Base-by-base conservation (phyloP, 2,329 filamentous ascomycete species). In the Fusarium marasasianum region DNA sequence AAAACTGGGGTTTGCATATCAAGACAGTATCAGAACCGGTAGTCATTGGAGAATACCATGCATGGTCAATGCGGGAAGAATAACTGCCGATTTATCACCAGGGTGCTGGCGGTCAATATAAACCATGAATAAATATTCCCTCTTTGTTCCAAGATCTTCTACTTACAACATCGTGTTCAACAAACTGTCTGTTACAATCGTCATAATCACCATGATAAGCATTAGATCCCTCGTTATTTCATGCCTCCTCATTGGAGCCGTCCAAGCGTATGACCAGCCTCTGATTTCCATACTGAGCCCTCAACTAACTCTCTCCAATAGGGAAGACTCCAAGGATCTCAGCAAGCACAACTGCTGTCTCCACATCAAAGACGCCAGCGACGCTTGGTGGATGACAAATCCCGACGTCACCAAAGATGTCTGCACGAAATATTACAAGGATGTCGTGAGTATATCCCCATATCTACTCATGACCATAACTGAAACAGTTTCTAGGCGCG, bases 231-330 rank as follows among this genome's bases (percentile, higher is more conserved):
- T 53, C 3, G 2, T 37, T 15, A 6, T 26, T 12, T 38, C 24
- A 0, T 8, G 0, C 13, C 18, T 53, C 5, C 24, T 54, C 24
- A 3, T 38, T 2, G 24, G 35, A 38, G 51, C 51, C 1, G 33
- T 54, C 20, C 33, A 54, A 2, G 14, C 24, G 51, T 54, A 38
- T 29, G n/a, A 3, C 13, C 2, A 24, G 1, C 0, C 31, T 5
- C 48, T 15, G 3, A 0, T 12, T 24, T 3, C 6, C 1, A 1
- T 26, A 26, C 1, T 1, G 1, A 8, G 0, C 5, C n/a, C 3
- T 15, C 6, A 6, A 22, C 50, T 26, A 12, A 53, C 13, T 22
- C 18, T 6, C 1, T 6, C 3, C 3, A 6, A 37, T 5, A 53
- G n/a, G 6, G 2, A 53, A 0, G 50, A 22, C 13, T 3, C 29